Percentiles rank a stretch among this genome's conserved stretches.
Conservation (phyloP, 768 basidiomycete species). For the Saitozyma podzolica region DNA sequence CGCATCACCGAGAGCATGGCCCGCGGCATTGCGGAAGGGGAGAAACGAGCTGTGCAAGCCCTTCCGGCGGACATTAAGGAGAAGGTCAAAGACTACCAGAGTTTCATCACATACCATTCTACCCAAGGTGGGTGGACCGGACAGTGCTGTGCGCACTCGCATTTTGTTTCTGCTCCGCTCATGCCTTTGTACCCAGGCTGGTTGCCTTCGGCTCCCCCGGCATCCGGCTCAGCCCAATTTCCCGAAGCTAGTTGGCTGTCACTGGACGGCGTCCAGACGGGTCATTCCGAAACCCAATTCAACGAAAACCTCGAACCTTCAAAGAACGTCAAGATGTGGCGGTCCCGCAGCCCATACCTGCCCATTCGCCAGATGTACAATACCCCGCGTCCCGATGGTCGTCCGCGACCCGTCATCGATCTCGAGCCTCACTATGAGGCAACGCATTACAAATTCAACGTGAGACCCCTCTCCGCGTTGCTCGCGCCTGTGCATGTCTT, state of each 20-base stretch:
- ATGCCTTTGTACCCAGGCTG: neutral
- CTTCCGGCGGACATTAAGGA: neutral
- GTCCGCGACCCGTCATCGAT: conserved; percentile 21
- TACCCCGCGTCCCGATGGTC: conserved; percentile 12
- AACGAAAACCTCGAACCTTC: neutral
- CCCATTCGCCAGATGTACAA: conserved; percentile 22
- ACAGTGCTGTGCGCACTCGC: no score
- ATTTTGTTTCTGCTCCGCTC: no score
- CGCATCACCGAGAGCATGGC: conserved; percentile 14
- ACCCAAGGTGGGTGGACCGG: neutral
- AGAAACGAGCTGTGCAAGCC: neutral
- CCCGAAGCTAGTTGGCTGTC: conserved; percentile 19
- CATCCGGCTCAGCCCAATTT: conserved; percentile 12
- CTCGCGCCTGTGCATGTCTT: no score
- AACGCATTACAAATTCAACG: conserved; percentile 12
- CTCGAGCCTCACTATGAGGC: conserved; percentile 28
- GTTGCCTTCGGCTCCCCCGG: conserved; percentile 8
- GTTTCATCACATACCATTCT: conserved; percentile 12
- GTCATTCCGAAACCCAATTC: conserved; percentile 8
- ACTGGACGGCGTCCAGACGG: conserved; percentile 17
- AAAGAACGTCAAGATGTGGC: neutral
- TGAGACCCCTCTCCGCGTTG: no score
- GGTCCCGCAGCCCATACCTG: conserved; percentile 7
- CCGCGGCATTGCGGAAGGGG: conserved; percentile 15
- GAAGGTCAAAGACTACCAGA: neutral